Conservation (phyloP, 2,329 filamentous ascomycete genomes). For the Neofusicoccum umdonicola region DNA sequence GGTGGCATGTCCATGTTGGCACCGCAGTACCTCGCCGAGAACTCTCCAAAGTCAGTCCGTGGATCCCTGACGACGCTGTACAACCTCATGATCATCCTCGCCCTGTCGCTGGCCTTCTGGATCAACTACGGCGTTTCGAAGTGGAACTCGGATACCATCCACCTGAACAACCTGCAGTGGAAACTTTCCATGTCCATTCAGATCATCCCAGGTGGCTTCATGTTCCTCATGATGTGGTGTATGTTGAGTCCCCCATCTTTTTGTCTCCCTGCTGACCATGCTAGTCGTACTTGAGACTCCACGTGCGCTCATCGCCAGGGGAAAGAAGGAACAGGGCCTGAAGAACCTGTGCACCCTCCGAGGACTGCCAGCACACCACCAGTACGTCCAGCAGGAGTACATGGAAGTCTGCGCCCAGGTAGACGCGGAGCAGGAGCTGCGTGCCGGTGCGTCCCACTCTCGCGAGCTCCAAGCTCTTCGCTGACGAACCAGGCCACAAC, state of each 20-base stretch:
- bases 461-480: neutral
- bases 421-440: conserved; percentile 29
- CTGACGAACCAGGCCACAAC: conserved; percentile 21
- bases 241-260: neutral
- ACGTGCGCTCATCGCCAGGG: conserved; percentile 36
- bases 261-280: conserved; percentile 9
- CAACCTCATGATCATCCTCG: conserved; percentile 41
- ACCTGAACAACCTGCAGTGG: conserved; percentile 35
- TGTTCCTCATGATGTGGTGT: conserved; percentile 30
- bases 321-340: conserved; percentile 36
- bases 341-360: conserved; percentile 40
- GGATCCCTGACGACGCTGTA: conserved; percentile 43
- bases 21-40: conserved; percentile 44
- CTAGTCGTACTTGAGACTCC: conserved; percentile 38
- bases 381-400: conserved; percentile 40
- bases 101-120: conserved; percentile 37
- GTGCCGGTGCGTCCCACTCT: conserved; percentile 18
- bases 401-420: conserved; percentile 39
- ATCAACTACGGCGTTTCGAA: conserved; percentile 30
- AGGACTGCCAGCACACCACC: conserved; percentile 38
- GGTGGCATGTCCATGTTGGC: conserved; percentile 40
- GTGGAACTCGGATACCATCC: conserved; percentile 22
- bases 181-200: conserved; percentile 39
- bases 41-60: conserved; percentile 41
- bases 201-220: conserved; percentile 38